These are phyloP conservation scores for Xylaria polymorpha DNA, from an alignment of 2,329 filamentous ascomycete species.

Conservation along the genomic window DNA sequence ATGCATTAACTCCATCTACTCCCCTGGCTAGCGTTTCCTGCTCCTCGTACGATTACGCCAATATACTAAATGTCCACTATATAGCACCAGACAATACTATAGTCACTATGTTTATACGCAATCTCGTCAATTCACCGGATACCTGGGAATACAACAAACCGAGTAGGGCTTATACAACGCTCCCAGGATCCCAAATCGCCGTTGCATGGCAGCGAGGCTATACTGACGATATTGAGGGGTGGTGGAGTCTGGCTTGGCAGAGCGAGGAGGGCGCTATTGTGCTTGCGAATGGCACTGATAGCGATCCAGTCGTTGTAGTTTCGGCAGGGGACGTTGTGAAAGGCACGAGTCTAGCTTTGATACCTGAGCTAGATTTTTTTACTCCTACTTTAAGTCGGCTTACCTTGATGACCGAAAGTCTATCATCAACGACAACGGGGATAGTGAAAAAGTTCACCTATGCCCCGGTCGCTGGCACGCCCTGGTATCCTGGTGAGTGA, in stretches of 20 bases:
- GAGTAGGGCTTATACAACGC: slow-evolving; percentile 35
- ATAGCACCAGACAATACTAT: slow-evolving; percentile 40
- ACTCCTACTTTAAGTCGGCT: slow-evolving; percentile 26
- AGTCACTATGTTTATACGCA: slow-evolving; percentile 35
- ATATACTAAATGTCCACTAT: slow-evolving; percentile 43
- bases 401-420: slow-evolving; percentile 38
- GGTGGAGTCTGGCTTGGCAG: slow-evolving; percentile 45
- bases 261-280: slow-evolving; percentile 42
- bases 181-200: slow-evolving; percentile 42
- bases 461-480: too few species aligned
- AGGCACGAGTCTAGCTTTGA: slow-evolving; percentile 43
- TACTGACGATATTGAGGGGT: slow-evolving; percentile 32
- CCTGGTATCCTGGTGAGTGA: too few species aligned
- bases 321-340: slow-evolving; percentile 36
- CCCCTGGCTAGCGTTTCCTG: slow-evolving; percentile 44
- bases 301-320: slow-evolving; percentile 38
- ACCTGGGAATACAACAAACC: slow-evolving; percentile 42
- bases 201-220: slow-evolving; percentile 43
- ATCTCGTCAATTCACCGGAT: slow-evolving; percentile 38
- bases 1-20: slow-evolving; percentile 39
- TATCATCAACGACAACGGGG: slow-evolving; percentile 33
- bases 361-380: slow-evolving; percentile 35
- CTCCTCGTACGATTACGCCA: slow-evolving; percentile 21
- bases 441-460: neutral
- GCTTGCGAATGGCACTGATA: slow-evolving; percentile 42